These are phyloP conservation scores for Arabidopsis thaliana DNA, from an alignment of 345 rosid genomes.

Conservation along the genomic window TAIR10.1 NC_003076.8:7831001-7831500, in stretches of 20 bases:
- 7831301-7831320: slow-evolving; percentile 93
- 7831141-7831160: slow-evolving; percentile 23
- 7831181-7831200: not conserved
- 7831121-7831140: slow-evolving; percentile 94
- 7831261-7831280: slow-evolving; percentile 83
- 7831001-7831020: slow-evolving; percentile 93
- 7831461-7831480: slow-evolving; percentile 6
- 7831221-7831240: not conserved
- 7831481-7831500: slow-evolving; percentile 3
- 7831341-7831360: slow-evolving; percentile 95
- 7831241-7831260: slow-evolving; percentile 52
- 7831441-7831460: not conserved
- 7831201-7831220: not conserved
- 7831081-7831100: slow-evolving; percentile 85
- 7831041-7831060: slow-evolving; percentile 94
- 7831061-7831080: slow-evolving; percentile 88
- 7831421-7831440: slow-evolving; percentile 79
- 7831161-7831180: not conserved
- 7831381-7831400: slow-evolving; percentile 93
- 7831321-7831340: slow-evolving; percentile 96
- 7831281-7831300: slow-evolving; percentile 74
- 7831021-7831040: slow-evolving; percentile 82
- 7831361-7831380: slow-evolving; percentile 91
- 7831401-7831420: slow-evolving; percentile 93
- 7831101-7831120: slow-evolving; percentile 90